A percentile compares a stretch with the other conserved stretches of the same genome.
These are phyloP conservation scores for Lithocarpus polystachyus DNA, from an alignment of 306 rosid species.

Conservation along the genomic window DNA sequence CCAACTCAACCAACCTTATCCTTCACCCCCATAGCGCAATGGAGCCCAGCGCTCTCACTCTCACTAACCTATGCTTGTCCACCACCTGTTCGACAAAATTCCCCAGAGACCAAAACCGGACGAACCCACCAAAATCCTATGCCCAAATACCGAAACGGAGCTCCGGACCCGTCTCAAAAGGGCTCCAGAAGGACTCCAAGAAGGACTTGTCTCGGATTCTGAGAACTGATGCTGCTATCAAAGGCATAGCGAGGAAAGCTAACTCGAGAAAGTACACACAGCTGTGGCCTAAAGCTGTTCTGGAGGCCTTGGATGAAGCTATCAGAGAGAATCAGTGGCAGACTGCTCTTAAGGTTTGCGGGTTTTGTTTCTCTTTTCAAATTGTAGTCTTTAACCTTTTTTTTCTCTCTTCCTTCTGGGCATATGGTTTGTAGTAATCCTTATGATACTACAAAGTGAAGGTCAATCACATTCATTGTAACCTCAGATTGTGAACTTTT, in stretches of 20 bases:
- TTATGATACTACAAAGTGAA: too few species aligned
- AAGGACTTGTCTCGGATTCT: constrained; percentile 80
- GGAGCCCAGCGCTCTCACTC: not conserved
- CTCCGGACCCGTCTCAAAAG: constrained; percentile 29
- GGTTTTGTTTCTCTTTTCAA: not conserved
- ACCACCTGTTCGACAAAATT: constrained; percentile 27
- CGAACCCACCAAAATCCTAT: constrained; percentile 9
- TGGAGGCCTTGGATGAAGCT: constrained; percentile 83
- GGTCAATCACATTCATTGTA: too few species aligned
- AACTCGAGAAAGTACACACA: constrained; percentile 60
- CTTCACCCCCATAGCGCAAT: not conserved
- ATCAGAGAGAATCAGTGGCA: constrained; percentile 47
- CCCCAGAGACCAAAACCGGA: not conserved
- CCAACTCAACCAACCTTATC: not conserved
- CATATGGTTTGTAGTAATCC: too few species aligned
- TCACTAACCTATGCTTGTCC: not conserved
- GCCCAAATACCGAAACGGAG: constrained; percentile 42
- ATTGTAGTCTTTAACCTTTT: not conserved
- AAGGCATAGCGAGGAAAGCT: constrained; percentile 56
- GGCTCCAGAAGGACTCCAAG: constrained; percentile 47
- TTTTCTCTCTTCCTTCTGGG: not conserved
- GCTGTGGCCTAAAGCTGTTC: constrained; percentile 79
- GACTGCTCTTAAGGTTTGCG: constrained; percentile 63
- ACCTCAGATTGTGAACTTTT: too few species aligned
- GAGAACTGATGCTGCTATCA: constrained; percentile 81